Conservation (phyloP, 805 yeast genomes). For the Sporopachydermia quercuum region DNA sequence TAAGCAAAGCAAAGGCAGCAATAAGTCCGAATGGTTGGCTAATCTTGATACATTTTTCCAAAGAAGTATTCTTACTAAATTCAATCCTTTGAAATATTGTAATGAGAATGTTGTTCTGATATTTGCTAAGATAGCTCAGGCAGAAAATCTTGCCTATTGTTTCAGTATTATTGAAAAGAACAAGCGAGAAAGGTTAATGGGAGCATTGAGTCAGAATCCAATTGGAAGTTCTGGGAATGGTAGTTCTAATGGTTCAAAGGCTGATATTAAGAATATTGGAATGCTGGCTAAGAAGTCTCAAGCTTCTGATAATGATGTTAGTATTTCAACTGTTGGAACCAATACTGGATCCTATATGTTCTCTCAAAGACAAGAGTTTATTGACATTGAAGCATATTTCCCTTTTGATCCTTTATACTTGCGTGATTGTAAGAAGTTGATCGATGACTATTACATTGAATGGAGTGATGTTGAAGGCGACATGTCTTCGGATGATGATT, state of each 20-base stretch:
- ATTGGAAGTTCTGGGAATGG: not conserved
- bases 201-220: conserved; percentile 11
- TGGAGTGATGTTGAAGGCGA: conserved; percentile 72
- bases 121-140: conserved; percentile 86
- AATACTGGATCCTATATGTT: conserved; percentile 24
- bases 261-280: not conserved
- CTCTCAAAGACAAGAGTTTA: conserved; percentile 62
- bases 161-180: conserved; percentile 86
- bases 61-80: conserved; percentile 68
- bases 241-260: conserved; percentile 2
- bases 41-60: conserved; percentile 77
- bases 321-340: conserved; percentile 11
- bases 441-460: conserved; percentile 52
- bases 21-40: conserved; percentile 54
- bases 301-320: conserved; percentile 15
- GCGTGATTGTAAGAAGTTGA: conserved; percentile 37
- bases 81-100: conserved; percentile 87
- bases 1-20: conserved; percentile 12
- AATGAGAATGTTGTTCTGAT: conserved; percentile 86
- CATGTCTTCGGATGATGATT: conserved; percentile 25
- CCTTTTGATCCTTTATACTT: conserved; percentile 89
- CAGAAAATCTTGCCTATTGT: conserved; percentile 82
- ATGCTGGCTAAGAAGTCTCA: conserved; percentile 14
- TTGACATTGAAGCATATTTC: conserved; percentile 86
- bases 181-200: conserved; percentile 50